Evolutionary conservation across 495 filamentous ascomycete genomes (phyloP).

Genomic region (Diplogelasinospora grovesii): DNA sequence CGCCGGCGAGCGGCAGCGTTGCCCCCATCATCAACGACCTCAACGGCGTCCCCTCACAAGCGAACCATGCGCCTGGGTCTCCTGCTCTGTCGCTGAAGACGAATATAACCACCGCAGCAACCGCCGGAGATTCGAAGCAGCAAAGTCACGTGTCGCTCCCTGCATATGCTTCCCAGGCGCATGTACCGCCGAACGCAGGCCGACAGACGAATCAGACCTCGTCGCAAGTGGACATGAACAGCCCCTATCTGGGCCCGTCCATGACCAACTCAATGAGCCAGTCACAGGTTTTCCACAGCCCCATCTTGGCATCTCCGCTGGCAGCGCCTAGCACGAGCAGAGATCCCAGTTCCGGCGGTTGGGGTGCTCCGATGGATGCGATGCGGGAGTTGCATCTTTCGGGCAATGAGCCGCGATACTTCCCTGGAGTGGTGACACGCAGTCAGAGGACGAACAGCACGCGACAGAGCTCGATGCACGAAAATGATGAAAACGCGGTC

Average conservation of each 20-base stretch:
- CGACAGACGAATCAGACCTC: conserved; percentile 6
- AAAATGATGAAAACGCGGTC: conserved; percentile 25
- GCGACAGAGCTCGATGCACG: conserved; percentile 32
- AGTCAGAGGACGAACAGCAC: conserved; percentile 46
- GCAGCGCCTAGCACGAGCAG: not conserved
- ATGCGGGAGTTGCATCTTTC: conserved; percentile 38
- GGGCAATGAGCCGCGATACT: conserved; percentile 59
- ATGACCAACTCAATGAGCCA: conserved; percentile 6
- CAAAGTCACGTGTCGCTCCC: conserved; percentile 9
- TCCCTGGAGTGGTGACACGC: conserved; percentile 64
- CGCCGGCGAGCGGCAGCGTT: not conserved
- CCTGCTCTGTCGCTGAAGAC: conserved; percentile 25
- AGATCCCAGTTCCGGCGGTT: not conserved
- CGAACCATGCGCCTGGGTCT: conserved; percentile 12
- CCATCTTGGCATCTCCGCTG: conserved; percentile 12
- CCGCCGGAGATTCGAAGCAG: conserved; percentile 15
- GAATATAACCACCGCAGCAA: conserved; percentile 10
- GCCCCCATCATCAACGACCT: not conserved
- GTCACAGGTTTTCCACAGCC: conserved; percentile 15
- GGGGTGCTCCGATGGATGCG: conserved; percentile 7
- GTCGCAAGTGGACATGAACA: conserved; percentile 18
- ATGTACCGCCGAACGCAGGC: too few relatives aligned
- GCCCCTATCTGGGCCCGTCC: conserved; percentile 4
- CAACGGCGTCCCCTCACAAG: conserved; percentile 1
- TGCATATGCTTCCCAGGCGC: not conserved